Percentiles rank a stretch among this genome's conserved stretches.
Conservation (phyloP, 495 filamentous ascomycete species). For the Aspergillus cristatus region DNA sequence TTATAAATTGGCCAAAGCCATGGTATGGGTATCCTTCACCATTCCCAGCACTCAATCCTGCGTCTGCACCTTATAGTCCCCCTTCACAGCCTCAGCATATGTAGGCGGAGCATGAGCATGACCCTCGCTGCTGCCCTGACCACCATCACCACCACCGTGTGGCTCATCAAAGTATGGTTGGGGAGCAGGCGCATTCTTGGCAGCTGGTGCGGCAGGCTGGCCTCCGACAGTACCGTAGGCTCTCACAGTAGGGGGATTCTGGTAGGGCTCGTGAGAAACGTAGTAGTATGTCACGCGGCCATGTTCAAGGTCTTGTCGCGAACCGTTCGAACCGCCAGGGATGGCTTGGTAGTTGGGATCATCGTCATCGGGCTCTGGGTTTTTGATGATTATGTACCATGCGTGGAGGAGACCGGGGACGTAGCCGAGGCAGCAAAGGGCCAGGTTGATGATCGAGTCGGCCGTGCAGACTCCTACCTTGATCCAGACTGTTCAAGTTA, state of each 20-base stretch:
- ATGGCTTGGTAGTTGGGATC: constrained; percentile 54
- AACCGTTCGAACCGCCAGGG: too few relatives aligned
- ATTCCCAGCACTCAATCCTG: constrained; percentile 41
- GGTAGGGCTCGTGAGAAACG: constrained; percentile 42
- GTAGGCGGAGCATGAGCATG: constrained; percentile 53
- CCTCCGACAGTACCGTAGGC: constrained; percentile 30
- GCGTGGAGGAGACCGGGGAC: constrained; percentile 87
- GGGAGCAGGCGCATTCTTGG: constrained; percentile 9
- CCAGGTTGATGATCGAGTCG: constrained; percentile 91
- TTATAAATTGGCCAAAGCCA: too few relatives aligned
- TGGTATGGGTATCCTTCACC: too few relatives aligned
- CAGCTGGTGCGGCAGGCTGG: constrained; percentile 9
- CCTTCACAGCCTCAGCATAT: constrained; percentile 77
- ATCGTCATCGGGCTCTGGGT: constrained; percentile 57
- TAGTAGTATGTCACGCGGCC: constrained; percentile 61
- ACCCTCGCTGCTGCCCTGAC: constrained; percentile 22
- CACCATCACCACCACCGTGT: constrained; percentile 18
- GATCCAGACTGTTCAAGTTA: constrained; percentile 66
- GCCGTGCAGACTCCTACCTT: constrained; percentile 89
- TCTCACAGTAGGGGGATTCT: constrained; percentile 27
- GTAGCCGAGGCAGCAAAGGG: constrained; percentile 80
- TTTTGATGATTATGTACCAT: constrained; percentile 95
- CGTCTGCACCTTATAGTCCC: constrained; percentile 81
- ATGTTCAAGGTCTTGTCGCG: constrained; percentile 32
- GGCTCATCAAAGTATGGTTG: constrained; percentile 13